Evolutionary conservation across 1,284 basidiomycete genomes (phyloP).

Genomic region (Cronartium ribicola): DNA sequence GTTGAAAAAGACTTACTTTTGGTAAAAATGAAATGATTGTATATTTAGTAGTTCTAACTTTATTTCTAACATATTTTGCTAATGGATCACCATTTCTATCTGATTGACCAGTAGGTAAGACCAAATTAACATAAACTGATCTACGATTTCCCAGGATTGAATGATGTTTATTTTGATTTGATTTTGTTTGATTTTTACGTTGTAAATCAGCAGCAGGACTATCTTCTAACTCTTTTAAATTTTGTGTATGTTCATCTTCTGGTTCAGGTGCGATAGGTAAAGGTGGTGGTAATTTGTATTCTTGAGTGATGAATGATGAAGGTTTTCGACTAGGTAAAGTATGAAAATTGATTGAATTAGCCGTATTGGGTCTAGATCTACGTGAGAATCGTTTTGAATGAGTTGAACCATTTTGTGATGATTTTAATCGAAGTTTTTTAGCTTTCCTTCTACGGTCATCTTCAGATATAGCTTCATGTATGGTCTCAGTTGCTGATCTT

Average conservation of each 20-base stretch:
- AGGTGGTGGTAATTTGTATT: constrained; percentile 13
- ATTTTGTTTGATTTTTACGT: constrained; percentile 4
- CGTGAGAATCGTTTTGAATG: not conserved
- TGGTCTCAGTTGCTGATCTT: constrained; percentile 77
- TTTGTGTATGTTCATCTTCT: constrained; percentile 38
- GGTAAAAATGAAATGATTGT: constrained; percentile 85
- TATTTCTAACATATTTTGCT: constrained; percentile 77
- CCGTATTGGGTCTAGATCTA: constrained; percentile 8
- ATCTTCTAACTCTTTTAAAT: constrained; percentile 41
- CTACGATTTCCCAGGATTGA: constrained; percentile 41
- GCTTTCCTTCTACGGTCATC: constrained; percentile 63
- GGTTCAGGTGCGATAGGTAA: constrained; percentile 37
- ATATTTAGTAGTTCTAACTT: constrained; percentile 92
- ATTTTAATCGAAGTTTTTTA: constrained; percentile 56
- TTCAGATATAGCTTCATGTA: constrained; percentile 74
- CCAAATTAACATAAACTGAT: constrained; percentile 49
- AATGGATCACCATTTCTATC: constrained; percentile 71
- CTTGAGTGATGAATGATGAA: not conserved
- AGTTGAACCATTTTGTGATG: constrained; percentile 49
- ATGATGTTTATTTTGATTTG: not conserved
- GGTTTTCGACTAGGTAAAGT: not conserved
- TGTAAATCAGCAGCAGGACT: constrained; percentile 36
- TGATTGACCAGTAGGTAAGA: constrained; percentile 62
- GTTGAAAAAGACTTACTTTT: constrained; percentile 53
- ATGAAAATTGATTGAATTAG: not conserved